Conservation (phyloP, 2,329 filamentous ascomycete species). For the Zasmidium angulare region DNA sequence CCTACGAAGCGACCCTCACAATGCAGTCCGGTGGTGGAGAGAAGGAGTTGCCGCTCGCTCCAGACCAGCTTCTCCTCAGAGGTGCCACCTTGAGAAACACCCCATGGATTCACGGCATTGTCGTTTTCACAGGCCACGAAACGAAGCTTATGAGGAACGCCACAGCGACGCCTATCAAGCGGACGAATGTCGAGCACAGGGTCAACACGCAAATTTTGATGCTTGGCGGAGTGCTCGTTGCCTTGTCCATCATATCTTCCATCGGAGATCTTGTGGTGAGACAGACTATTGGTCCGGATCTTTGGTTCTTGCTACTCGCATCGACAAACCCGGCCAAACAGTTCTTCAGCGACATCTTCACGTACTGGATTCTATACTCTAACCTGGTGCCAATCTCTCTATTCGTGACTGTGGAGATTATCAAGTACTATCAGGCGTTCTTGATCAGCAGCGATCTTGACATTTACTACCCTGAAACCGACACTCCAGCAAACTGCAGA, state of each 20-base stretch:
- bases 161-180: conserved; percentile 94
- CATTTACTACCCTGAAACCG: conserved; percentile 94
- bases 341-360: conserved; percentile 92
- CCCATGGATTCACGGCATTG: conserved; percentile 92
- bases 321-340: conserved; percentile 67
- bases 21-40: conserved; percentile 88
- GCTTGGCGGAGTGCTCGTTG: conserved; percentile 78
- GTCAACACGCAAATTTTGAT: conserved; percentile 92
- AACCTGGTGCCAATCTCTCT: conserved; percentile 95
- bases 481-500: conserved; percentile 92
- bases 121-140: conserved; percentile 97
- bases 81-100: conserved; percentile 94
- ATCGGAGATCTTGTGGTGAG: conserved; percentile 85
- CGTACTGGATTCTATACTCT: conserved; percentile 97
- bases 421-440: conserved; percentile 98
- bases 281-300: conserved; percentile 59
- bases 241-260: conserved; percentile 84
- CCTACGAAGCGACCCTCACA: conserved; percentile 93
- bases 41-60: conserved; percentile 84
- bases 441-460: conserved; percentile 97
- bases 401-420: conserved; percentile 94
- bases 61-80: conserved; percentile 88
- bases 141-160: conserved; percentile 99
- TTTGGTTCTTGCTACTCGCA: conserved; percentile 72
- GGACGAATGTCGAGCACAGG: conserved; percentile 90